A percentile compares a stretch with the other conserved stretches of the same genome.
Conservation (phyloP, 805 yeast species). For the Cyberlindnera misumaiensis region DNA sequence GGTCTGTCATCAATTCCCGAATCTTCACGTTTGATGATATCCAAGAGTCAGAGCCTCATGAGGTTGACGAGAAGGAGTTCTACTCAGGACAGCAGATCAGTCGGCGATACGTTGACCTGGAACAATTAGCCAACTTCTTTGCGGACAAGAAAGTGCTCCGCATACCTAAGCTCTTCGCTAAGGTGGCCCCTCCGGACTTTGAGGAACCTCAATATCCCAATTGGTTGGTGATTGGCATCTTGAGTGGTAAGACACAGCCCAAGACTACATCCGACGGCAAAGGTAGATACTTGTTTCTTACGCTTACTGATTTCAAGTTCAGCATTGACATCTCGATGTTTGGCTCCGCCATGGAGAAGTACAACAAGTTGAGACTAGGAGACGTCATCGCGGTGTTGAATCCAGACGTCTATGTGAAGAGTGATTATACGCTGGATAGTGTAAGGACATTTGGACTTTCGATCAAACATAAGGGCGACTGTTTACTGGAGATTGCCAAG, state of each 20-base stretch:
- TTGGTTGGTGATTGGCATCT: conserved; percentile 74
- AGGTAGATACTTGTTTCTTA: conserved; percentile 51
- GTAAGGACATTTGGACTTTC: conserved; percentile 44
- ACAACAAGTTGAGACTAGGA: conserved; percentile 71
- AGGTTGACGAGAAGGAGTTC: conserved; percentile 38
- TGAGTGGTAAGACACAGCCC: conserved; percentile 50
- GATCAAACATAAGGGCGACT: conserved; percentile 41
- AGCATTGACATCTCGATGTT: conserved; percentile 57
- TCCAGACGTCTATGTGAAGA: conserved; percentile 48
- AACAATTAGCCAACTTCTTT: conserved; percentile 32
- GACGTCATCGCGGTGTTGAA: conserved; percentile 69
- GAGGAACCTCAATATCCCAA: conserved; percentile 64
- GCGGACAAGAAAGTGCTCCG: conserved; percentile 48
- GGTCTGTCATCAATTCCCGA: conserved; percentile 28
- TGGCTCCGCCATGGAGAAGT: conserved; percentile 59
- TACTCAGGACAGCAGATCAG: conserved; percentile 37
- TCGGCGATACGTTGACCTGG: conserved; percentile 39
- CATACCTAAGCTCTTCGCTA: conserved; percentile 53
- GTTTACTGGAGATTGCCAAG: conserved; percentile 68
- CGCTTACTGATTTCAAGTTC: conserved; percentile 61
- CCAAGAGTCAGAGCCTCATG: conserved; percentile 22
- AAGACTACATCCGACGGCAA: conserved; percentile 33
- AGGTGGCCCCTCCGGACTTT: conserved; percentile 63
- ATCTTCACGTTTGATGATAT: conserved; percentile 33
- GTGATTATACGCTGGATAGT: conserved; percentile 7